Evolutionary conservation across 192 early-diverging fungal genomes (phyloP).

Genomic region (Podila horticola): DNA sequence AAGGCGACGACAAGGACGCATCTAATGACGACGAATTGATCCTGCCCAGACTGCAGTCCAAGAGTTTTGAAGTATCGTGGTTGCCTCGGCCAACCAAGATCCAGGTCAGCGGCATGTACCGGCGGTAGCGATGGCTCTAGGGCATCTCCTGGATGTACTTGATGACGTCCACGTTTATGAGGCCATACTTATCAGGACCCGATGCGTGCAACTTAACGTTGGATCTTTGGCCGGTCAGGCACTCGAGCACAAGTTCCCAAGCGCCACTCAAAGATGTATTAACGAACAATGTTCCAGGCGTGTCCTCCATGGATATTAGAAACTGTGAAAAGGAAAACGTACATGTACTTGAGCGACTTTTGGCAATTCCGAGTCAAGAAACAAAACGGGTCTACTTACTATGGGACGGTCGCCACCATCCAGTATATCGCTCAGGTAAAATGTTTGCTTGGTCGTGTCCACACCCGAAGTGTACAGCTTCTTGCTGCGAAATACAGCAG

Average conservation of each 20-base stretch:
- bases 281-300: constrained; percentile 64
- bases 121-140: constrained; percentile 38
- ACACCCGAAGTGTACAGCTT: constrained; percentile 68
- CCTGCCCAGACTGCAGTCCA: neutral
- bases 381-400: constrained; percentile 30
- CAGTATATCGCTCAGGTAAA: constrained; percentile 73
- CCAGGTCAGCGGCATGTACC: constrained; percentile 47
- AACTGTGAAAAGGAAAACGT: constrained; percentile 49
- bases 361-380: neutral
- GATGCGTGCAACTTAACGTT: constrained; percentile 75
- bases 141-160: constrained; percentile 76
- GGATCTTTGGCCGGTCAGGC: constrained; percentile 64
- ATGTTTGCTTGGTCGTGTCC: constrained; percentile 57
- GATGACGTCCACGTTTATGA: constrained; percentile 71
- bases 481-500: constrained; percentile 72
- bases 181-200: constrained; percentile 78
- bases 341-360: neutral
- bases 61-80: too few species aligned
- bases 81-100: constrained; percentile 30
- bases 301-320: constrained; percentile 73
- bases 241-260: constrained; percentile 72
- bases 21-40: neutral
- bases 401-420: constrained; percentile 68
- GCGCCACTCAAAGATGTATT: constrained; percentile 73
- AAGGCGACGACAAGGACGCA: neutral